phyloP scores from a whole-genome alignment of 2,329 filamentous ascomycete genomes.

The Beauveria scarabaeidicola region DNA sequence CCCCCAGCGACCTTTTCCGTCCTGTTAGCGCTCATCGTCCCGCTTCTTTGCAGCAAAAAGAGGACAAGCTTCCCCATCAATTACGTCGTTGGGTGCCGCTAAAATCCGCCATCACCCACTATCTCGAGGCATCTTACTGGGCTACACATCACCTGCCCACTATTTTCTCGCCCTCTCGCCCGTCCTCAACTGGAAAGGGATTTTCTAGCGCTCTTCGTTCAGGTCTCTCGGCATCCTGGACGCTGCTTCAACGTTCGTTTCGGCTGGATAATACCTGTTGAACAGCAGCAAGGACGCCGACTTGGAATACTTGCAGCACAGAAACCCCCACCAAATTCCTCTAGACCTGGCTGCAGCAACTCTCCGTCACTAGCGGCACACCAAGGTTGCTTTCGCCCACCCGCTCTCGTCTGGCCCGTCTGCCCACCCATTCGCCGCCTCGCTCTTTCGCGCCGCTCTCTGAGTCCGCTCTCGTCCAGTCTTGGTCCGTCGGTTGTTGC shows the following conservation, averaged over 20 bases:
- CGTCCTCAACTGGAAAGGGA: neutral
- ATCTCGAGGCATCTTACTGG: conserved; percentile 10
- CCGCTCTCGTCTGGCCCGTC: neutral
- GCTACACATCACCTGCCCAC: neutral
- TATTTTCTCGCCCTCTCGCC: neutral
- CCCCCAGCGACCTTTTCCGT: neutral
- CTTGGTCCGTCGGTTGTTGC: neutral
- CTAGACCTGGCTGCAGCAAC: conserved; percentile 5
- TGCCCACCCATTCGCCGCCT: conserved; percentile 4
- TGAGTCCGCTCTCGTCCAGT: neutral
- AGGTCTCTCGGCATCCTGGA: neutral
- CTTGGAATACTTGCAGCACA: neutral
- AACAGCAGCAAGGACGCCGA: neutral
- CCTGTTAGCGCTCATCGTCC: conserved; percentile 4
- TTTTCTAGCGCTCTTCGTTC: conserved; percentile 1
- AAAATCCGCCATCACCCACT: conserved; percentile 9
- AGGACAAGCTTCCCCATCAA: conserved; percentile 8
- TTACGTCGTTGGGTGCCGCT: conserved; percentile 11
- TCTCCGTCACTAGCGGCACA: conserved; percentile 2
- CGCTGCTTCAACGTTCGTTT: neutral
- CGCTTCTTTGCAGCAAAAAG: conserved; percentile 1
- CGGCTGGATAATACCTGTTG: neutral
- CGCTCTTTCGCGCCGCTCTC: conserved; percentile 9
- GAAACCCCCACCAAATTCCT: conserved; percentile 3
- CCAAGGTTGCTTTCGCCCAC: neutral